Conservation (phyloP, 371 early-diverging fungal genomes). For the Haplosporangium sp. region DNA sequence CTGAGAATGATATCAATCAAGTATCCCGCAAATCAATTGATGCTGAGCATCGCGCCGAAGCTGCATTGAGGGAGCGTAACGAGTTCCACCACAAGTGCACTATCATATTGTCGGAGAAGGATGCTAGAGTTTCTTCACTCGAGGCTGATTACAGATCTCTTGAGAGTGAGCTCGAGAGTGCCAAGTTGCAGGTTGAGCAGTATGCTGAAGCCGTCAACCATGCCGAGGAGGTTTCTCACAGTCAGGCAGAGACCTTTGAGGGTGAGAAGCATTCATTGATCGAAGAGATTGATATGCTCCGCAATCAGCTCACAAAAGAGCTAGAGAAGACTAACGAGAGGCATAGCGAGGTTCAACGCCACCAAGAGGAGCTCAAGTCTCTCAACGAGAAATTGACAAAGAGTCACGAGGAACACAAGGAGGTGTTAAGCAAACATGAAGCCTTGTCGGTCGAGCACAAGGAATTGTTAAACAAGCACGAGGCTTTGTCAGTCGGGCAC, state of each 20-base stretch:
- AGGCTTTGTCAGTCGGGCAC: background rate
- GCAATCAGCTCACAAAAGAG: conserved; percentile 27
- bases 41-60: conserved; percentile 46
- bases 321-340: conserved; percentile 28
- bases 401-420: conserved; percentile 26
- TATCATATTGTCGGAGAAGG: conserved; percentile 48
- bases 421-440: background rate
- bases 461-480: background rate
- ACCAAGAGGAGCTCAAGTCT: conserved; percentile 26
- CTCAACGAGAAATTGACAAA: conserved; percentile 19
- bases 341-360: conserved; percentile 31
- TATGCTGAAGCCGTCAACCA: conserved; percentile 51
- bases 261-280: conserved; percentile 55
- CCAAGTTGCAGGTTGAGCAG: conserved; percentile 51
- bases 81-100: conserved; percentile 47
- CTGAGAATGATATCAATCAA: conserved; percentile 45
- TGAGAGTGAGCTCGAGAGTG: conserved; percentile 48
- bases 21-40: conserved; percentile 34
- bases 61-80: conserved; percentile 43
- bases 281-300: conserved; percentile 55
- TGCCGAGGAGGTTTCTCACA: conserved; percentile 49
- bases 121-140: conserved; percentile 35
- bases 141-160: conserved; percentile 42
- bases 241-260: conserved; percentile 48
- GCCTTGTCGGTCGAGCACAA: background rate